Conservation (phyloP, 2,329 filamentous ascomycete genomes). For the Exophiala sideris region DNA sequence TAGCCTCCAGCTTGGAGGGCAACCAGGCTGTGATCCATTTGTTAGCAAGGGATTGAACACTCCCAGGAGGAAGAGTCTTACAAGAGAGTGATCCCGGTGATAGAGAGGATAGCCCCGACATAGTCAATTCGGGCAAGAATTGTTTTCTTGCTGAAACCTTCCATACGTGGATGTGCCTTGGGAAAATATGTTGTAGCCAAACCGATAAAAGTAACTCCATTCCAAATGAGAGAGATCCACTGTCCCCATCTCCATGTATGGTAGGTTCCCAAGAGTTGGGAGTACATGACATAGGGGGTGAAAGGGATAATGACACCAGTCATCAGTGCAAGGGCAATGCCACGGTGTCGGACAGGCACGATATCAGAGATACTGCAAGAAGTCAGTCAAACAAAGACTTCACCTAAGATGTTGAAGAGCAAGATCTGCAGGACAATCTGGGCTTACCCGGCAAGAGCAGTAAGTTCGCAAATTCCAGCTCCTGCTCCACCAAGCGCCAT, state of each 20-base stretch:
- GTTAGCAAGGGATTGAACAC: neutral
- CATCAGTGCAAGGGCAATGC: conserved; percentile 8
- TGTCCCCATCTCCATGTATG: conserved; percentile 10
- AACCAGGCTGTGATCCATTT: conserved; percentile 1
- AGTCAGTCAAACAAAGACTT: neutral
- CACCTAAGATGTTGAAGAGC: too few species aligned
- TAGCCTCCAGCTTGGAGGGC: conserved; percentile 9
- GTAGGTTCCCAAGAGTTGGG: conserved; percentile 1
- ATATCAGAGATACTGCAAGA: conserved; percentile 13
- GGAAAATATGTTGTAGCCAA: conserved; percentile 14
- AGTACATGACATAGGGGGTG: conserved; percentile 13
- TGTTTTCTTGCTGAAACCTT: conserved; percentile 1
- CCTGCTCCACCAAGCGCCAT: conserved; percentile 9
- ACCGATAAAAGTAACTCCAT: conserved; percentile 2
- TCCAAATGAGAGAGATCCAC: conserved; percentile 13
- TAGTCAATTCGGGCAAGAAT: conserved; percentile 14
- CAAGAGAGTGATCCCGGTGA: conserved; percentile 16
- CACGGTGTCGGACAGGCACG: conserved; percentile 18
- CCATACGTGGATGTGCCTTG: conserved; percentile 1
- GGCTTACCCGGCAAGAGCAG: conserved; percentile 17
- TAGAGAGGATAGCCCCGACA: conserved; percentile 11
- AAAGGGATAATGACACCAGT: conserved; percentile 17
- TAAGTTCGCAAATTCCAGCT: conserved; percentile 17
- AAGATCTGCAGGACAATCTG: neutral
- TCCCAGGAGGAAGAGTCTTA: conserved; percentile 1